Conservation (phyloP, 1,284 basidiomycete species). For the Ceratobasidium sp. region DNA sequence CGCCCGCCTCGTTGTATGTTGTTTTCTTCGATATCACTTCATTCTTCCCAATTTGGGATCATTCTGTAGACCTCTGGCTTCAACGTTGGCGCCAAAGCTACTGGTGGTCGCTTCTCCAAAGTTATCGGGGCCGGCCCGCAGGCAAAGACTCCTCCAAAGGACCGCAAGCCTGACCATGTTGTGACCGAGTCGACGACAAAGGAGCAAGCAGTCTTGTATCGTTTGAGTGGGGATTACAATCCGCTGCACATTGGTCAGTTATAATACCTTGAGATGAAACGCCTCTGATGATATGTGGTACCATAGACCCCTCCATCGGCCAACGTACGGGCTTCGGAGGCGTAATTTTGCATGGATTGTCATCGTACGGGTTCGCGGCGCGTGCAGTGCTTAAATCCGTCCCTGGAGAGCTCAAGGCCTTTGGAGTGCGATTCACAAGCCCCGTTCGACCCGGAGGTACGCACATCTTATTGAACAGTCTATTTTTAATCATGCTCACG, state of each 20-base stretch:
- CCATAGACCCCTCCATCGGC: slow-evolving; percentile 77
- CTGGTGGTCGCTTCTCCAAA: slow-evolving; percentile 75
- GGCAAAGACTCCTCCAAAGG: slow-evolving; percentile 76
- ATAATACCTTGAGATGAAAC: background rate
- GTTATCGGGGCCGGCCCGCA: slow-evolving; percentile 69
- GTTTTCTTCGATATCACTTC: slow-evolving; percentile 2
- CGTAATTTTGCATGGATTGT: slow-evolving; percentile 85
- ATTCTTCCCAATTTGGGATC: slow-evolving; percentile 11
- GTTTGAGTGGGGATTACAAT: slow-evolving; percentile 83
- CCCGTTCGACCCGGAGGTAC: slow-evolving; percentile 77
- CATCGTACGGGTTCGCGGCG: slow-evolving; percentile 81
- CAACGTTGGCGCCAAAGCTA: slow-evolving; percentile 80
- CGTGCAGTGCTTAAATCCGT: slow-evolving; percentile 76
- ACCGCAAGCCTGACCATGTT: slow-evolving; percentile 76
- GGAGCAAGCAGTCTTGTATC: slow-evolving; percentile 82
- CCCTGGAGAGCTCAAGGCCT: slow-evolving; percentile 71
- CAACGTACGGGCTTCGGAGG: slow-evolving; percentile 79
- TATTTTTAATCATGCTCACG: background rate
- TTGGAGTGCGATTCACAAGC: slow-evolving; percentile 83
- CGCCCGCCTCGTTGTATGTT: slow-evolving; percentile 77
- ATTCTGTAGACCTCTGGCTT: slow-evolving; percentile 72
- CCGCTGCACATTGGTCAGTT: slow-evolving; percentile 80
- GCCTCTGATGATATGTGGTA: background rate
- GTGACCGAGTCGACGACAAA: slow-evolving; percentile 76
- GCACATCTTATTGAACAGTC: slow-evolving; percentile 38